A percentile compares a stretch with the other conserved stretches of the same genome.
Evolutionary conservation across 495 filamentous ascomycete genomes (phyloP).

Genomic region (Xylaria flabelliformis): DNA sequence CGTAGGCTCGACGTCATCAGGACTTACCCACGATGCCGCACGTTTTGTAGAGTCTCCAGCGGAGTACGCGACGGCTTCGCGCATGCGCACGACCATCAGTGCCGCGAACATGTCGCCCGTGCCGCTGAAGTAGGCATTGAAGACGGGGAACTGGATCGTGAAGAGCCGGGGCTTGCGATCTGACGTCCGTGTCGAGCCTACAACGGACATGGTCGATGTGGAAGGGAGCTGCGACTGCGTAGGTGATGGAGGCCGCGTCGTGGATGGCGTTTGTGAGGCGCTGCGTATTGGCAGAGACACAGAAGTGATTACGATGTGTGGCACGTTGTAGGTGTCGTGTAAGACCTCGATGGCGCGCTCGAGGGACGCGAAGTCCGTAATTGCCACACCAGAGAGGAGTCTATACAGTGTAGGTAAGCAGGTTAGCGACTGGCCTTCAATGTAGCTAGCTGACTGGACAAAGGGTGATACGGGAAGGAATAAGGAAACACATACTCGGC

Average conservation of each 20-base stretch:
- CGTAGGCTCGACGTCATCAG: conserved; percentile 67
- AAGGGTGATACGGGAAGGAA: neutral
- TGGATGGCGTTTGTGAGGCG: conserved; percentile 36
- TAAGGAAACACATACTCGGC: conserved; percentile 70
- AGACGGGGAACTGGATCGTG: conserved; percentile 80
- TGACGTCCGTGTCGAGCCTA: conserved; percentile 76
- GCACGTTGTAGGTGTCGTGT: conserved; percentile 76
- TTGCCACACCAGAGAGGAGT: conserved; percentile 78
- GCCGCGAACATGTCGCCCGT: conserved; percentile 99
- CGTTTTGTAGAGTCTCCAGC: conserved; percentile 45
- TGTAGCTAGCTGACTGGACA: neutral
- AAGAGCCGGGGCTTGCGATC: conserved; percentile 74
- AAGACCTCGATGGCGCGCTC: conserved; percentile 74
- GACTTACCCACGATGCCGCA: conserved; percentile 69
- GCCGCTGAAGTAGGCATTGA: conserved; percentile 92
- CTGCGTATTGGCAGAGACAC: conserved; percentile 57
- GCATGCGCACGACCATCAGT: conserved; percentile 83
- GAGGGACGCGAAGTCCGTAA: conserved; percentile 75
- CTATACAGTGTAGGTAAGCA: conserved; percentile 47
- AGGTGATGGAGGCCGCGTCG: conserved; percentile 38
- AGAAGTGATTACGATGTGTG: conserved; percentile 93
- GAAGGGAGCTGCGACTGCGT: conserved; percentile 41
- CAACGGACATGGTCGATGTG: conserved; percentile 64
- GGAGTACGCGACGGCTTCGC: conserved; percentile 68
- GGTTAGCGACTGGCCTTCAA: neutral